Base-by-base conservation (phyloP, 2,329 filamentous ascomycete genomes). In the Monascus ruber region DNA sequence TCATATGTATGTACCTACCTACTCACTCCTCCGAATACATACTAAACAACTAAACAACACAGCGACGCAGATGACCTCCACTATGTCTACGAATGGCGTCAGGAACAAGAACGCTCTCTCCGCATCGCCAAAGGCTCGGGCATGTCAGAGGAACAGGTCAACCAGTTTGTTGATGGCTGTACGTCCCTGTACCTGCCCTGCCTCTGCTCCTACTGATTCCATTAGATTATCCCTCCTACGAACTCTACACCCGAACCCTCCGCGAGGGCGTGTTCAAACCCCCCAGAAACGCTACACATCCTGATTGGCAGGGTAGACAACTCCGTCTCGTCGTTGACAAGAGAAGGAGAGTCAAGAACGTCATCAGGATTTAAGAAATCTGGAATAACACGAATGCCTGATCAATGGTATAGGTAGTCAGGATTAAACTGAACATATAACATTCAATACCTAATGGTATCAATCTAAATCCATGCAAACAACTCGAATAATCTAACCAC, bases 71-170 rank as follows among this genome's bases (percentile, higher is more conserved):
- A 83, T 49, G 69, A 91, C 48, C 71, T 77, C 4, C 68, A 70
- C 37, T 88, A 79, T 54, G 88, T 94, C 38, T 94, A 94, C 52
- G 74, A 73, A 44, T 94, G 88, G 88, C 77, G 87, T 9, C 66
- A 79, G 49, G 71, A 94, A 64, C 85, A 94, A 63, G 87, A 94
- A 63, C 73, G 74, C 35, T 74, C 74, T 42, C 68, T 94, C 51
- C 74, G 83, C 24, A 67, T 67, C 5, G 63, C 71, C 24, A 82
- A 74, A 47, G 85, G 83, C 1, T 73, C 71, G 0, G 87, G 85
- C 26, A 94, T 94, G 88, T 82, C 77, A 1, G 80, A 85, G 49
- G 81, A 85, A 40, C 75, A 89, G 58, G 85, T 94, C 33, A 69
- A 77, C 41, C 69, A 72, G 35, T 94, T 94, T 59, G 83, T 85